Conservation (phyloP, 2,329 filamentous ascomycete genomes). For the Colletotrichum sp. region DNA sequence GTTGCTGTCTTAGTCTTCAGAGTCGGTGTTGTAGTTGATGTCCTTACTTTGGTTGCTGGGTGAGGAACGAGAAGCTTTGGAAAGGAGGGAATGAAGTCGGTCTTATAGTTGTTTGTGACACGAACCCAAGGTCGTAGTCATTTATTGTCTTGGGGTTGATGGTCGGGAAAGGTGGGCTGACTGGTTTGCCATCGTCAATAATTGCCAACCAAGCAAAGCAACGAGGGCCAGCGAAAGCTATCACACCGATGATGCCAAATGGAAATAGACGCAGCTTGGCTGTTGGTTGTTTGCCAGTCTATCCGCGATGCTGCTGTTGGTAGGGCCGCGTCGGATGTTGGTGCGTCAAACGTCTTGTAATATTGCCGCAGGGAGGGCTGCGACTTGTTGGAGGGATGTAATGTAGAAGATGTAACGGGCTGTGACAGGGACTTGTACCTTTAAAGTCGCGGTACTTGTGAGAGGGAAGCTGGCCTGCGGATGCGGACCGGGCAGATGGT, state of each 20-base stretch:
- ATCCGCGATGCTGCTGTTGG: slow-evolving; percentile 12
- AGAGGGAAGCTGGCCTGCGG: slow-evolving; percentile 17
- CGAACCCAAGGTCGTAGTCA: slow-evolving; percentile 12
- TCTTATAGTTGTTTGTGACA: slow-evolving; percentile 23
- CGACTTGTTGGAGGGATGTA: slow-evolving; percentile 21
- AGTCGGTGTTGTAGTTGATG: neutral
- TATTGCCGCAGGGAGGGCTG: slow-evolving; percentile 18
- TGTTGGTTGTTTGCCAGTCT: slow-evolving; percentile 23
- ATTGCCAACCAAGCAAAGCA: slow-evolving; percentile 11
- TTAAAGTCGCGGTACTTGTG: slow-evolving; percentile 20
- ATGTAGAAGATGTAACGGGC: slow-evolving; percentile 2
- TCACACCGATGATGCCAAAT: slow-evolving; percentile 23
- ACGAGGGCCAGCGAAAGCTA: slow-evolving; percentile 10
- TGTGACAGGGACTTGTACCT: slow-evolving; percentile 19
- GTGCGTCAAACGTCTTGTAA: slow-evolving; percentile 13
- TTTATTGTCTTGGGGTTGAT: slow-evolving; percentile 21
- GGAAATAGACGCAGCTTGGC: slow-evolving; percentile 12
- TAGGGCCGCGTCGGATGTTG: slow-evolving; percentile 10
- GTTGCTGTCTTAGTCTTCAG: neutral
- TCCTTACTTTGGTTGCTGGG: neutral
- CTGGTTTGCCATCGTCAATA: slow-evolving; percentile 25
- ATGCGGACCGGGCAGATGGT: slow-evolving; percentile 21
- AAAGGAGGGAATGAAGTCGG: slow-evolving; percentile 3
- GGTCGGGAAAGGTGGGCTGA: slow-evolving; percentile 19
- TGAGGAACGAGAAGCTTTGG: neutral